A percentile compares a stretch with the other conserved stretches of the same genome.
These are phyloP conservation scores for Russula dissimulans DNA, from an alignment of 768 basidiomycete genomes.

Conservation along the genomic window DNA sequence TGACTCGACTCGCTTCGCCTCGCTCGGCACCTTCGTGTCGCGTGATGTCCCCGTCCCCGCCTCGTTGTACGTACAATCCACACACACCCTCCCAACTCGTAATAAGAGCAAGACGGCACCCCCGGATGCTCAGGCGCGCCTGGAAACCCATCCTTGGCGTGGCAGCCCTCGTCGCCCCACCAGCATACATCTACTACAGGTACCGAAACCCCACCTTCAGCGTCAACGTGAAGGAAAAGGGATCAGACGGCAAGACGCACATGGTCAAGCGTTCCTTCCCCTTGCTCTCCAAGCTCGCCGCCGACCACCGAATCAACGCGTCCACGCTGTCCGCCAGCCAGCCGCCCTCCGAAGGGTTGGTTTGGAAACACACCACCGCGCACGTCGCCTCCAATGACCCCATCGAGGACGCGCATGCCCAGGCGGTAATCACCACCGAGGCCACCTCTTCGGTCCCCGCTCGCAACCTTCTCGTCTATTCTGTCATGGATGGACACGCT, in stretches of 20 bases:
- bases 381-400: slow-evolving; percentile 79
- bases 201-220: slow-evolving; percentile 40
- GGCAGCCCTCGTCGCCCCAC: slow-evolving; percentile 44
- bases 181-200: slow-evolving; percentile 52
- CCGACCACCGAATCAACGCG: slow-evolving; percentile 51
- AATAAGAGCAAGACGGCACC: background rate
- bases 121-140: slow-evolving; percentile 48
- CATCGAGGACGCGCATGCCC: slow-evolving; percentile 81
- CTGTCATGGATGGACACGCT: slow-evolving; percentile 87
- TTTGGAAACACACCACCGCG: slow-evolving; percentile 74
- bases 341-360: slow-evolving; percentile 42
- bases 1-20: background rate
- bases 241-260: slow-evolving; percentile 51
- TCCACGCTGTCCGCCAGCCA: slow-evolving; percentile 40
- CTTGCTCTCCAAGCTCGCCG: slow-evolving; percentile 43
- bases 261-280: slow-evolving; percentile 45
- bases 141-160: slow-evolving; percentile 61
- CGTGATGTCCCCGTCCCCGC: no score
- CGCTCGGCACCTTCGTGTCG: background rate
- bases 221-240: slow-evolving; percentile 43
- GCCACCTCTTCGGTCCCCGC: slow-evolving; percentile 46
- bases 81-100: no score
- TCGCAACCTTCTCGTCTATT: slow-evolving; percentile 75
- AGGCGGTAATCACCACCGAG: slow-evolving; percentile 58
- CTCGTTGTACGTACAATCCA: no score